phyloP scores from a whole-genome alignment of 805 yeast species.

The Dipodascus albidus region DNA sequence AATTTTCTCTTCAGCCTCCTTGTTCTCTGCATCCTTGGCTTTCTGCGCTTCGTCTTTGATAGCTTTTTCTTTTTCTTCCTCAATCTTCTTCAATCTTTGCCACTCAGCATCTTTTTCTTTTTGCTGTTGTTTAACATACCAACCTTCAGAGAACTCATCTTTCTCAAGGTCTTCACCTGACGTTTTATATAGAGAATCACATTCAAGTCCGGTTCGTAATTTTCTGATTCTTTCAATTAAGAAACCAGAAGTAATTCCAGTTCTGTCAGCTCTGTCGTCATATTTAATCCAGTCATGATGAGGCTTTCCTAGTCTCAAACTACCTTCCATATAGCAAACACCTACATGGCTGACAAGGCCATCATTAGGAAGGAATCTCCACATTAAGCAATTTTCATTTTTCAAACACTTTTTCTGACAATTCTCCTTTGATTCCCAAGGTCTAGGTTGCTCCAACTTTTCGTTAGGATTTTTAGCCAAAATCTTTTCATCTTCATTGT shows the following conservation, averaged over 20 bases:
- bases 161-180: background rate
- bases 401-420: slow-evolving; percentile 9
- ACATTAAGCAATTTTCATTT: slow-evolving; percentile 8
- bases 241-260: slow-evolving; percentile 21
- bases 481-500: background rate
- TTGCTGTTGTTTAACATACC: background rate
- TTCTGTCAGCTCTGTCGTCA: slow-evolving; percentile 4
- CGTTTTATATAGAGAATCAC: slow-evolving; percentile 13
- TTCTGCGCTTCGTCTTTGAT: background rate
- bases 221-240: slow-evolving; percentile 22
- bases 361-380: slow-evolving; percentile 5
- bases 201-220: slow-evolving; percentile 13
- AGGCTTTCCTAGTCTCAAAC: slow-evolving; percentile 11
- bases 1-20: background rate
- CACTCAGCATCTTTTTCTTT: background rate
- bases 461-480: background rate
- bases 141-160: background rate
- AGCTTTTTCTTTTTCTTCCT: background rate
- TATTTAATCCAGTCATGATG: slow-evolving; percentile 5
- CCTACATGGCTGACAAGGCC: background rate
- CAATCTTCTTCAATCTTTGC: background rate
- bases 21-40: background rate
- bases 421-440: slow-evolving; percentile 10
- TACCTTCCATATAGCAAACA: slow-evolving; percentile 4
- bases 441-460: slow-evolving; percentile 5